phyloP scores from a whole-genome alignment of 176 grass and related monocot species.

The Oryza glumipatula region DNA sequence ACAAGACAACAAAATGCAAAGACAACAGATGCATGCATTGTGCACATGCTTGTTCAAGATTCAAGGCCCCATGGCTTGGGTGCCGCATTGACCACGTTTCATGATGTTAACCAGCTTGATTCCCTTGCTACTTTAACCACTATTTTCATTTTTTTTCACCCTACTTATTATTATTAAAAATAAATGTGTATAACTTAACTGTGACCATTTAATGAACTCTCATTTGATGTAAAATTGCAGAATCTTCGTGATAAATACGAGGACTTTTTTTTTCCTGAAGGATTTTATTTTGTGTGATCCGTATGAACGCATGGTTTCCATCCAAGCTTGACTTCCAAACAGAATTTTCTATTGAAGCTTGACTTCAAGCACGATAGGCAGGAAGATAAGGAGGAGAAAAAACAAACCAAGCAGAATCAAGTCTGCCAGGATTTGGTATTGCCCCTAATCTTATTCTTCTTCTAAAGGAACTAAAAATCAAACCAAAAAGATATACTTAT shows the following conservation, averaged over 20 bases:
- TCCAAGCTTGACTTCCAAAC: not conserved
- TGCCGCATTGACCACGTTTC: constrained; percentile 1
- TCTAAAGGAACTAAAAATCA: too few relatives aligned
- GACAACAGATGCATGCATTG: not conserved
- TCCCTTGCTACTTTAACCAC: not conserved
- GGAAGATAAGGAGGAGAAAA: too few relatives aligned
- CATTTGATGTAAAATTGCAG: not conserved
- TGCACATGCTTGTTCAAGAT: not conserved
- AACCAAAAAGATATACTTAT: too few relatives aligned
- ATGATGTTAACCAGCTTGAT: not conserved
- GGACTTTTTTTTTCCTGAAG: not conserved
- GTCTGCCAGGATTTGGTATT: too few relatives aligned
- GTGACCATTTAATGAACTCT: not conserved
- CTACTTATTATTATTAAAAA: not conserved
- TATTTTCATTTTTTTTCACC: not conserved
- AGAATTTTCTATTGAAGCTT: too few relatives aligned
- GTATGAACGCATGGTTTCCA: not conserved
- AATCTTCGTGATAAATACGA: not conserved
- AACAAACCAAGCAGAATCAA: too few relatives aligned
- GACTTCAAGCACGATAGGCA: too few relatives aligned
- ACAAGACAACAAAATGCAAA: not conserved
- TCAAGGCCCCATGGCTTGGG: not conserved
- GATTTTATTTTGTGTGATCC: not conserved
- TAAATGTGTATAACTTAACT: not conserved
- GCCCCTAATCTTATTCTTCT: too few relatives aligned